Percentiles rank a stretch among this genome's conserved stretches.
Evolutionary conservation across 345 rosid genomes (phyloP).

Genomic region (Rubroshorea leprosula): DNA sequence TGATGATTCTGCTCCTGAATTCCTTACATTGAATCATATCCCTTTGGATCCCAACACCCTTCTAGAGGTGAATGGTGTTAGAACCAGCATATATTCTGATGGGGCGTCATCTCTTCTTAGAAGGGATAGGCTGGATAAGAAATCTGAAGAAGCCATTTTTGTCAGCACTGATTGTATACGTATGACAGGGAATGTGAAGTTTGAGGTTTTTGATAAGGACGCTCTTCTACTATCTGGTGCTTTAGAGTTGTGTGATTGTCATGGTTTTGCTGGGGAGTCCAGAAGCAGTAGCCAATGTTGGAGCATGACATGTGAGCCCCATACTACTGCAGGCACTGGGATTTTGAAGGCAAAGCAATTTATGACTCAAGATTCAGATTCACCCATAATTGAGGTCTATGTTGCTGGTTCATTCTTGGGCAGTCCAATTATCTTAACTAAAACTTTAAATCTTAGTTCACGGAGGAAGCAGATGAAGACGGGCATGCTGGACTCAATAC

Average conservation of each 20-base stretch:
- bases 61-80: slow-evolving; percentile 69
- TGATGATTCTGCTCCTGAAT: slow-evolving; percentile 58
- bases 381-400: slow-evolving; percentile 73
- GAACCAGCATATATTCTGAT: slow-evolving; percentile 50
- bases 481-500: slow-evolving; percentile 63
- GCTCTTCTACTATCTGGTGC: slow-evolving; percentile 60
- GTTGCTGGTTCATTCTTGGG: slow-evolving; percentile 77
- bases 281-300: slow-evolving; percentile 37
- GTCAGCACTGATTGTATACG: slow-evolving; percentile 76
- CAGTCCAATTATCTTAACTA: slow-evolving; percentile 70
- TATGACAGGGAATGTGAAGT: slow-evolving; percentile 63
- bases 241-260: slow-evolving; percentile 43
- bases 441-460: slow-evolving; percentile 55
- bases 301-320: slow-evolving; percentile 71
- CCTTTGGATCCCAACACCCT: slow-evolving; percentile 64
- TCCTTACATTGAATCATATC: slow-evolving; percentile 61
- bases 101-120: slow-evolving; percentile 56
- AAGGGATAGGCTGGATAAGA: slow-evolving; percentile 76
- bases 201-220: slow-evolving; percentile 61
- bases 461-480: slow-evolving; percentile 59
- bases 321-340: slow-evolving; percentile 35
- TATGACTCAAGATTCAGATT: slow-evolving; percentile 35
- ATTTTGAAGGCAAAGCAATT: slow-evolving; percentile 50
- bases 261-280: slow-evolving; percentile 40
- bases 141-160: slow-evolving; percentile 69